Evolutionary conservation across 495 filamentous ascomycete genomes (phyloP), one percentile per base, ranked within the genome.

Genomic region (Hypoxylon intermedium): DNA sequence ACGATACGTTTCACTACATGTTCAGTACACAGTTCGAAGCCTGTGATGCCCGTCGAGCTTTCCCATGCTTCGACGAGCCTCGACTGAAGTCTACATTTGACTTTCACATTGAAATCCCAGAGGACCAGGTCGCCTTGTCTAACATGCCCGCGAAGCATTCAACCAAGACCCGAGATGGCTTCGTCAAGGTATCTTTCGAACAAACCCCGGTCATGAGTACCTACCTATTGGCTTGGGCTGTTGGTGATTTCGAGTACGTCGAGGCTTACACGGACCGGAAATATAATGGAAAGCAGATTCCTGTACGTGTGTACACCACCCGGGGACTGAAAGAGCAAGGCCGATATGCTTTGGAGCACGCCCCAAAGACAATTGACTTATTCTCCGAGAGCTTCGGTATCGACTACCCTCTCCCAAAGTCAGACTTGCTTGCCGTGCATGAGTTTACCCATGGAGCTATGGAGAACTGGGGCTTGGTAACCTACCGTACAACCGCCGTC

Each of bases 31-130:
- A 98, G 75, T 98, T 98, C 67, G 94, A 98, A 77, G 87, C 92
- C 36, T 96, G 92, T 69, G 94, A 97, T 79, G 94, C 94, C 36
- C 86, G 94, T 47, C 80, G 92, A 63, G 93, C 93, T 16, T 95
- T 98, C 73, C 94, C 94, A 38, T 98, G 94, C 79, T 98, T 98
- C 66, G 94, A 98, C 70, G 94, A 98, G 77, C 94, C 94, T 15
- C 97, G 95, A 67, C 80, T 97, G 45, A 98, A 98, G 75, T 91
- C 94, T 19, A 90, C 91, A 6, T 98, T 96, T 68, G 93, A 96
- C 72, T 89, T 98, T 53, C 80, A 88, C 65, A 89, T 98, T 44
- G 92, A 96, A 76, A 82, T 96, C 9, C 94, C 95, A 19, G 87
- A 89, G 13, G 89, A 89, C 60, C 87, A 92, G 70, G 86, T 88